A percentile compares a stretch with the other conserved stretches of the same genome.
phyloP scores from a whole-genome alignment of 2,329 filamentous ascomycete species.

The Penicillium palitans region DNA sequence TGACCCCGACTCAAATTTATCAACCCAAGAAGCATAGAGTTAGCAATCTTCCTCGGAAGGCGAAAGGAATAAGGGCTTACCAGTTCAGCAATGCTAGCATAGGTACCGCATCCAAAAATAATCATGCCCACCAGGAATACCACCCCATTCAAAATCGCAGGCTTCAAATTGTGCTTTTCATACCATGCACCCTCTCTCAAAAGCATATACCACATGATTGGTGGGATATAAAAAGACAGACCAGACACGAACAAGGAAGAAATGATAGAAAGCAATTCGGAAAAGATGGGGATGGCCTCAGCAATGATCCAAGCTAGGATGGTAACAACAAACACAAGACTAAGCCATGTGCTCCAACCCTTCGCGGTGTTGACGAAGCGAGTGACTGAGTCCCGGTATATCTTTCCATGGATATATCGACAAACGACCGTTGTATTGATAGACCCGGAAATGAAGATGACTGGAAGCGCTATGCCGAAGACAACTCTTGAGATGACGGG shows the following conservation, averaged over 20 bases:
- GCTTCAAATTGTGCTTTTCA: slow-evolving; percentile 7
- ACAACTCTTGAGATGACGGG: slow-evolving; percentile 8
- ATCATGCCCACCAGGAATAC: slow-evolving; percentile 18
- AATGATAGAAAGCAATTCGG: slow-evolving; percentile 15
- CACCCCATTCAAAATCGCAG: slow-evolving; percentile 11
- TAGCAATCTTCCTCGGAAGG: not conserved
- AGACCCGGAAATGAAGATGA: slow-evolving; percentile 19
- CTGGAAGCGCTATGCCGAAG: slow-evolving; percentile 9
- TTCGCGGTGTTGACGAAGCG: slow-evolving; percentile 19
- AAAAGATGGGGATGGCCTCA: slow-evolving; percentile 21
- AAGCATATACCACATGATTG: slow-evolving; percentile 12
- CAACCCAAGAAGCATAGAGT: not conserved
- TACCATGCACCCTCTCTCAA: slow-evolving; percentile 9
- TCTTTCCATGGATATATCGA: slow-evolving; percentile 20
- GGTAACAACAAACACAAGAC: slow-evolving; percentile 12
- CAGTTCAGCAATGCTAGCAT: slow-evolving; percentile 17
- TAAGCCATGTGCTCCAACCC: slow-evolving; percentile 18
- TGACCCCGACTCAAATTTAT: slow-evolving; percentile 6
- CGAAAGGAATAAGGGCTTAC: slow-evolving; percentile 1
- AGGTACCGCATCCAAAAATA: slow-evolving; percentile 19
- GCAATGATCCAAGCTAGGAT: slow-evolving; percentile 19
- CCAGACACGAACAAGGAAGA: slow-evolving; percentile 10
- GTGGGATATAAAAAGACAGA: slow-evolving; percentile 9
- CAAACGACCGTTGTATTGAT: slow-evolving; percentile 20
- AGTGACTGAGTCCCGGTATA: slow-evolving; percentile 13